These are phyloP conservation scores for Naumovozyma castellii DNA, from an alignment of 805 yeast species.

Conservation along the genomic window DNA sequence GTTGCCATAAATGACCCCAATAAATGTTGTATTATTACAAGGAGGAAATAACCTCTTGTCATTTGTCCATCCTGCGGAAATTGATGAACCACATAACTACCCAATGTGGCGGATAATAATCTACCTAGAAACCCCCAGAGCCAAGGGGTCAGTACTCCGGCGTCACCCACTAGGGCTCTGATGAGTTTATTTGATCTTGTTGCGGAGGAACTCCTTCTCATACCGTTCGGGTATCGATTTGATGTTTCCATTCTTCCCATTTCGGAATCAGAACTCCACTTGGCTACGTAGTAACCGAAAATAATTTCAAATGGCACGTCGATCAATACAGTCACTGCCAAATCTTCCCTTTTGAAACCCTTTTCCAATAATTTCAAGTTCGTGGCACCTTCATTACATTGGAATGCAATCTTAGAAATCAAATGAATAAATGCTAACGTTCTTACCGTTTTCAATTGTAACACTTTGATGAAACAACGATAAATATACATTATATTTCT, in stretches of 20 bases:
- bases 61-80: conserved; percentile 57
- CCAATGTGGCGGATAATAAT: conserved; percentile 61
- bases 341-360: conserved; percentile 87
- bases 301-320: conserved; percentile 94
- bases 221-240: background rate
- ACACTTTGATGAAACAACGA: conserved; percentile 55
- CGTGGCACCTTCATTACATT: conserved; percentile 92
- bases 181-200: conserved; percentile 4
- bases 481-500: conserved; percentile 46
- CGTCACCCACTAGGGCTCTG: conserved; percentile 21
- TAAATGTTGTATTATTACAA: conserved; percentile 74
- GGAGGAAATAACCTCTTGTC: conserved; percentile 43
- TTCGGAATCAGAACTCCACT: conserved; percentile 69
- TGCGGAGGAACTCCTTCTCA: background rate
- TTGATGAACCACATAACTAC: conserved; percentile 58
- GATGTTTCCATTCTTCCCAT: background rate
- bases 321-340: conserved; percentile 83
- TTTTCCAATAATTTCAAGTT: conserved; percentile 82
- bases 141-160: conserved; percentile 80
- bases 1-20: conserved; percentile 88
- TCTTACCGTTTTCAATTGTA: conserved; percentile 61
- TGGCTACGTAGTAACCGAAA: conserved; percentile 91
- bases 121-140: conserved; percentile 77
- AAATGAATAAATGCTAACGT: conserved; percentile 65
- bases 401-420: conserved; percentile 83